These are phyloP conservation scores for Boechera retrofracta DNA, from an alignment of 345 rosid species.

Conservation along the genomic window DNA sequence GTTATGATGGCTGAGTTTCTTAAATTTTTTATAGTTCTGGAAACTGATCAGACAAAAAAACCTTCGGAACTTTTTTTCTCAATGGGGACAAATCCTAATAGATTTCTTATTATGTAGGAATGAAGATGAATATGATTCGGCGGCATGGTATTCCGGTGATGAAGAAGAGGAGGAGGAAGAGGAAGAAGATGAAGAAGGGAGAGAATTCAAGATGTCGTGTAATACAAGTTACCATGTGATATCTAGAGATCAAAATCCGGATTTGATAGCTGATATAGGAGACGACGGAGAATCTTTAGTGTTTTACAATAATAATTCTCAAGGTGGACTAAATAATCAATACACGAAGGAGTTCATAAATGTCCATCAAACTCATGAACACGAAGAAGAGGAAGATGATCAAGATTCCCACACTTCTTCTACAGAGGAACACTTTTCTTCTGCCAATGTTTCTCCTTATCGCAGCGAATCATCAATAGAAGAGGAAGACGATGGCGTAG, in stretches of 20 bases:
- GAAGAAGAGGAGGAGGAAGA: constrained; percentile 65
- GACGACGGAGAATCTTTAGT: constrained; percentile 66
- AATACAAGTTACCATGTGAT: constrained; percentile 50
- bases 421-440: constrained; percentile 47
- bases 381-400: constrained; percentile 38
- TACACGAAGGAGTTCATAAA: constrained; percentile 34
- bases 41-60: background rate
- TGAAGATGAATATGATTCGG: constrained; percentile 63
- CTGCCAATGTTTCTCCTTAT: constrained; percentile 54
- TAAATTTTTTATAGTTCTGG: background rate
- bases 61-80: background rate
- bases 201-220: constrained; percentile 37
- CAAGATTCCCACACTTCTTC: constrained; percentile 48
- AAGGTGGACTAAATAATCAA: constrained; percentile 3
- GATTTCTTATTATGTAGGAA: constrained; percentile 47
- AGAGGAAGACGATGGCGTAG: constrained; percentile 36
- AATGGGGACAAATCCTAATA: background rate
- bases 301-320: constrained; percentile 43
- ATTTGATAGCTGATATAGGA: constrained; percentile 67
- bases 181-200: constrained; percentile 46
- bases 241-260: constrained; percentile 39
- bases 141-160: constrained; percentile 60
- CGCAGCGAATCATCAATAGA: constrained; percentile 54
- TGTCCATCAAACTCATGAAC: constrained; percentile 36
- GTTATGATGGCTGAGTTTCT: background rate